Conservation (phyloP, 306 rosid species). For the Prunus padus region DNA sequence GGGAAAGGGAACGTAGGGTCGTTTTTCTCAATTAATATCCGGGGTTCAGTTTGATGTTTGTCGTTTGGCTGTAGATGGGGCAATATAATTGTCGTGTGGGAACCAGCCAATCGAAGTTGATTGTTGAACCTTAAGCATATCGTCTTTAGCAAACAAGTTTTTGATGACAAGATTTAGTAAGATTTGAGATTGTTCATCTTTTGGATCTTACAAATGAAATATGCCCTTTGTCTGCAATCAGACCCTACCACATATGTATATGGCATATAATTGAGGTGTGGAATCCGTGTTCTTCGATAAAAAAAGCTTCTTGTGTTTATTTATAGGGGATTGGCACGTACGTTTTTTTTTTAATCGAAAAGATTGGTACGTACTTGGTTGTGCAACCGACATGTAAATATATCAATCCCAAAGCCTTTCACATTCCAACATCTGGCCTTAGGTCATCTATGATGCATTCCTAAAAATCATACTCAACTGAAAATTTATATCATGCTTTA, state of each 20-base stretch:
- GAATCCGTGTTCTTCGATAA: no score
- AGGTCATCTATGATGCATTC: no score
- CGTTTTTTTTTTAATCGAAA: no score
- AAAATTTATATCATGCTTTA: no score
- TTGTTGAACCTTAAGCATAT: neutral
- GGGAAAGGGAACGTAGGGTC: neutral
- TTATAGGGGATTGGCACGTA: no score
- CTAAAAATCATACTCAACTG: no score
- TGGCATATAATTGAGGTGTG: no score
- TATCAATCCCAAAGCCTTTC: no score
- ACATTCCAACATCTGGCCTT: no score
- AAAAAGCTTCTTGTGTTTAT: no score
- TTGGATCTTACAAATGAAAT: conserved; percentile 7
- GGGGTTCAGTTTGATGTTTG: neutral
- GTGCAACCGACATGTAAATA: no score
- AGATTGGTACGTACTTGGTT: no score
- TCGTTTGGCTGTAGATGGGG: conserved; percentile 9
- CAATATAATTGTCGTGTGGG: neutral
- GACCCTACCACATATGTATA: neutral
- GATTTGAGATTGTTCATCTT: neutral
- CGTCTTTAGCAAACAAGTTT: neutral
- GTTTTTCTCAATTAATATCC: neutral
- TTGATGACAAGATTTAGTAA: neutral
- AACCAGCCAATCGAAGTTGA: neutral
- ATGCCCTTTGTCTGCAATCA: neutral